These are phyloP conservation scores for Gracilariopsis chorda DNA, from an alignment of 23 red algal species.

Conservation along the genomic window DNA sequence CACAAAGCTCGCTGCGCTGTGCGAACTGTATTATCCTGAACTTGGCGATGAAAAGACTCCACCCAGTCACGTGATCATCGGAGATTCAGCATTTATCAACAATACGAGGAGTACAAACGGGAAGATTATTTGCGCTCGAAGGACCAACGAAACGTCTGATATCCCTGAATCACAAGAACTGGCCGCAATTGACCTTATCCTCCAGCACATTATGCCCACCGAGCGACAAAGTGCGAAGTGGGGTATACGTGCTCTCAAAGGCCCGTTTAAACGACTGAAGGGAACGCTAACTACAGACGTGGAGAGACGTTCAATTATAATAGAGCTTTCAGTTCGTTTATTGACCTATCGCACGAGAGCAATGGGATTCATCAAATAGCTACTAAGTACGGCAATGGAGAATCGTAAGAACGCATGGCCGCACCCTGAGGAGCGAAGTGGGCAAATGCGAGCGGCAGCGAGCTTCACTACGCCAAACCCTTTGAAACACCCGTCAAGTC, in stretches of 20 bases:
- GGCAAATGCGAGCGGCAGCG: neutral
- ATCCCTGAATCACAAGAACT: neutral
- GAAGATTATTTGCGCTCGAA: neutral
- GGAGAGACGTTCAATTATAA: neutral
- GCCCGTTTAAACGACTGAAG: neutral
- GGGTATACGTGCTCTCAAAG: too few species aligned
- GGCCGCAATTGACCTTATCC: neutral
- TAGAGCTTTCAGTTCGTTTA: neutral
- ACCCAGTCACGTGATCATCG: neutral
- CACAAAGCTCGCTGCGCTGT: neutral
- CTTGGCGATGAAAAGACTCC: neutral
- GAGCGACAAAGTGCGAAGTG: neutral
- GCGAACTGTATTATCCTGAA: neutral
- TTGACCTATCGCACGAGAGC: neutral
- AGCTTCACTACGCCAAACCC: neutral
- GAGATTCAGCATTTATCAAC: neutral
- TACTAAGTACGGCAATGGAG: neutral
- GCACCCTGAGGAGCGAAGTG: too few species aligned
- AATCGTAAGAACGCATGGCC: neutral
- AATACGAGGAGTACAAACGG: neutral
- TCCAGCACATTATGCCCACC: neutral
- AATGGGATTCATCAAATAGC: neutral
- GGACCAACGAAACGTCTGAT: neutral
- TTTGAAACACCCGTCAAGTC: neutral
- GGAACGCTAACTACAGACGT: neutral